Base-by-base conservation (phyloP, 202 grass and related monocot species). In the Bolboschoenoplectus hybrid region DNA sequence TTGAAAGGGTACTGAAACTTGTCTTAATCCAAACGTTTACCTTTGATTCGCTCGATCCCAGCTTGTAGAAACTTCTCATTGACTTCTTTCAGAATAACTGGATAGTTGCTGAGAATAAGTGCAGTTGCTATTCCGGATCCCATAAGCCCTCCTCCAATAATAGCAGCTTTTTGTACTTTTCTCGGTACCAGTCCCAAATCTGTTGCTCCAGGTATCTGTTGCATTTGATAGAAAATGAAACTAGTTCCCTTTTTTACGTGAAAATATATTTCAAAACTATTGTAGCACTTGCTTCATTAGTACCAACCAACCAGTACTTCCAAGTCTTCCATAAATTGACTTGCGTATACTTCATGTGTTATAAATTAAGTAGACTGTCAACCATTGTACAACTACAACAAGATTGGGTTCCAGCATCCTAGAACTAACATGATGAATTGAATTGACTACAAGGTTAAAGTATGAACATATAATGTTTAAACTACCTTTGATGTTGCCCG, bases 121-220 rank as follows among this genome's bases (percentile, higher is more conserved):
- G 82, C 87, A 4, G 96, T 94, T 82, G 93, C 96, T 85, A 98
- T 98, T 91, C 91, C 93, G 62, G 96, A 98, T 84, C 93, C 93
- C 90, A 94, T 95, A 76, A 91, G 88, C 44, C 89, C 91, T 39
- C 93, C 90, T 73, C 95, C 93, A 85, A 98, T 57, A 85, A 98
- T 94, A 73, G 89, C 95, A 63, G 91, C 89, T 66, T 91, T 94
- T 50, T 83, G 86, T 80, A 98, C 89, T 89, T 91, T 91, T 49
- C 91, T 91, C 55, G 93, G 93, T 50, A 76, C 81, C 84, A 98
- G 74, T 7, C 95, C 93, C 35, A 92, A 85, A 84, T 98, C 91
- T 67, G 93, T 95, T 20, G 86, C 80, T 72, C 89, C 93, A 90
- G 95, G 91, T 87, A 98, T 81, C 95, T 98, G 82, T 89, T 57